phyloP scores from a whole-genome alignment of 495 filamentous ascomycete species.

The Hyaloscypha hepaticicola region DNA sequence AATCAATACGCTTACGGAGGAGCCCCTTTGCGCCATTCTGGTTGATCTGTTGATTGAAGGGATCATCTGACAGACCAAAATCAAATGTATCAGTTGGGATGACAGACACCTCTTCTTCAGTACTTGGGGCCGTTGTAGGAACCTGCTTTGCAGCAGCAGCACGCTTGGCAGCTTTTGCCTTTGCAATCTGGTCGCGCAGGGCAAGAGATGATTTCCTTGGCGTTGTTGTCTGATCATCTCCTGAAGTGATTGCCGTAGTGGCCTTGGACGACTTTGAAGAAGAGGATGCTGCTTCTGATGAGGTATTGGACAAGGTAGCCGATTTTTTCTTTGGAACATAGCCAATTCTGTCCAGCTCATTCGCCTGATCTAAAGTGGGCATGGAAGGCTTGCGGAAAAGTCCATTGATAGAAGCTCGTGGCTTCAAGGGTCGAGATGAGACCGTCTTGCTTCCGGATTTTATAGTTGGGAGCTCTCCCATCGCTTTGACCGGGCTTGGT shows the following conservation, averaged over 20 bases:
- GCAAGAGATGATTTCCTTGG: slow-evolving; percentile 71
- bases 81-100: slow-evolving; percentile 51
- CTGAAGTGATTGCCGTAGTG: slow-evolving; percentile 33
- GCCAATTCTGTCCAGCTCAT: slow-evolving; percentile 34
- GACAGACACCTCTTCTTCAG: slow-evolving; percentile 45
- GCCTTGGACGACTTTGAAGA: slow-evolving; percentile 39
- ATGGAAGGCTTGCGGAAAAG: slow-evolving; percentile 53
- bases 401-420: slow-evolving; percentile 55
- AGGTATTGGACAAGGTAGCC: slow-evolving; percentile 41
- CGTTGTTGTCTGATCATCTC: slow-evolving; percentile 22
- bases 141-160: slow-evolving; percentile 46
- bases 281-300: slow-evolving; percentile 44
- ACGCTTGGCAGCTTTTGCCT: slow-evolving; percentile 82
- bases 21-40: slow-evolving; percentile 60
- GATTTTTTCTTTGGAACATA: slow-evolving; percentile 46
- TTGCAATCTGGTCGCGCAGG: slow-evolving; percentile 87
- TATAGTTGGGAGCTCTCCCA: slow-evolving; percentile 30
- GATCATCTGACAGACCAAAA: slow-evolving; percentile 56
- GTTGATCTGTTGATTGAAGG: slow-evolving; percentile 65
- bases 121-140: slow-evolving; percentile 31
- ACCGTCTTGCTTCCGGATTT: slow-evolving; percentile 51
- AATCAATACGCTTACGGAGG: slow-evolving; percentile 70
- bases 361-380: slow-evolving; percentile 40
- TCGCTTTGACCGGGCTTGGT: slow-evolving; percentile 44
- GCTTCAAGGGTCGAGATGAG: slow-evolving; percentile 47